Evolutionary conservation across 2,329 filamentous ascomycete genomes (phyloP).

Genomic region (Hansfordia pulvinata): DNA sequence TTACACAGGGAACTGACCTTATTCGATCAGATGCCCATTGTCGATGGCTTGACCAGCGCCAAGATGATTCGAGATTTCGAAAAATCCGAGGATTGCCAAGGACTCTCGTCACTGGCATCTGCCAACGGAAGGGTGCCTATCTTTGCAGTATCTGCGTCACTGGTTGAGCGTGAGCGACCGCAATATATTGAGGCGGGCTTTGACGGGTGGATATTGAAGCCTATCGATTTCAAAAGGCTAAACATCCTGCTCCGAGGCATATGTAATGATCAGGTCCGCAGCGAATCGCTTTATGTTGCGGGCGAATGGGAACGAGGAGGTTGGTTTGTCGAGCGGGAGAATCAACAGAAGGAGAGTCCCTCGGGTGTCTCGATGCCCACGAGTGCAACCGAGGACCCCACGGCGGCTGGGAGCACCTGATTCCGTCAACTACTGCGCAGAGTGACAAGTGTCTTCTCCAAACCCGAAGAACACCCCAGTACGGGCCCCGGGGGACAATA

Average conservation of each 20-base stretch:
- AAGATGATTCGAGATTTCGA: slow-evolving; percentile 73
- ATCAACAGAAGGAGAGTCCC: slow-evolving; percentile 2
- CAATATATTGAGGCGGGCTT: slow-evolving; percentile 68
- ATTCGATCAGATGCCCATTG: slow-evolving; percentile 66
- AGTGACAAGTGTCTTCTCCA: no score
- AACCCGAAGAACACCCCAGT: no score
- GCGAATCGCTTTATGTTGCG: slow-evolving; percentile 50
- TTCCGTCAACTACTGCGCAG: no score
- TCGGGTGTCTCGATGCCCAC: no score
- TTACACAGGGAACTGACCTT: no score
- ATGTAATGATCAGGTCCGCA: slow-evolving; percentile 41
- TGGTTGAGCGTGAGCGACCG: slow-evolving; percentile 55
- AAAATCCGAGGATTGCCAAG: slow-evolving; percentile 28
- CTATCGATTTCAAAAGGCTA: slow-evolving; percentile 68
- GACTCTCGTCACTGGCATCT: slow-evolving; percentile 43
- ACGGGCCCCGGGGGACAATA: no score
- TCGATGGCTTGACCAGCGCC: slow-evolving; percentile 69
- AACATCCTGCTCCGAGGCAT: slow-evolving; percentile 58
- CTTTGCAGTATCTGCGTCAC: slow-evolving; percentile 75
- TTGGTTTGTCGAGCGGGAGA: no score
- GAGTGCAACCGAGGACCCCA: no score
- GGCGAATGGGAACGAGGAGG: slow-evolving; percentile 78
- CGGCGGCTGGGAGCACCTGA: no score
- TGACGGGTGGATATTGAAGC: slow-evolving; percentile 84
- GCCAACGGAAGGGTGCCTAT: slow-evolving; percentile 60